Evolutionary conservation across 2,329 filamentous ascomycete genomes (phyloP), one percentile per base, ranked within the genome.

Genomic region (Beauveria pseudobassiana): DNA sequence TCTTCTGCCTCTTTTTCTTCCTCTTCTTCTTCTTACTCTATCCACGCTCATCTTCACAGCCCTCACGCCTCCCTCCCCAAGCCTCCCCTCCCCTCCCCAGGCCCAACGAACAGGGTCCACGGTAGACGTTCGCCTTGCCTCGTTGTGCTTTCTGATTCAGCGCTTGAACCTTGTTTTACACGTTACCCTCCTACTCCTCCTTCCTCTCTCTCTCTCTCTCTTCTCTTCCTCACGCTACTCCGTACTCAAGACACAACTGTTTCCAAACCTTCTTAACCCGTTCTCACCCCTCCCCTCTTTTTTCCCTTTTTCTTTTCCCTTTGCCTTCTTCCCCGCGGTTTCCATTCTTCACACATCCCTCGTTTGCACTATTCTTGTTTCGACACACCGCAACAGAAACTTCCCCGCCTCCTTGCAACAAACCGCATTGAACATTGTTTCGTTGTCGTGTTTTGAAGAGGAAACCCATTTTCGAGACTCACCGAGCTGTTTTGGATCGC

Each of bases 161-260:
- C 56, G 56, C 56, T 50, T 59, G 56, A 59, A 59, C 56, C 56
- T 59, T 59, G 56, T 59, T 59, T 59, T 50, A 59, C 56, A 59
- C 46, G 28, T 48, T 22, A 20, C 55, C 53, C 20, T 30, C 16
- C 40, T 55, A 5, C 20, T 55, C 14, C 16, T 28, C 20, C 22
- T 28, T 7, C 16, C 5, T 16, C 24, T 34, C 24, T 20, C 30
- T 46, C 45, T 46, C 45, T 49, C 30, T 14, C 10, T 14, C 8
- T n/a, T 16, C 24, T 22, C 16, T 16, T 34, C 34, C 55, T 49
- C 45, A 50, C 55, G 18, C 20, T 42, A 40, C 34, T 34, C 30
- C 10, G 30, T 34, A 34, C 24, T 42, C 16, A 14, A 48, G 18
- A 57, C 26, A 38, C 26, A 52, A 38, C 14, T 34, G 28, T 49